Percentiles rank a stretch among this genome's conserved stretches.
Evolutionary conservation across 345 rosid genomes (phyloP).

Genomic region (Populus euphratica): DNA sequence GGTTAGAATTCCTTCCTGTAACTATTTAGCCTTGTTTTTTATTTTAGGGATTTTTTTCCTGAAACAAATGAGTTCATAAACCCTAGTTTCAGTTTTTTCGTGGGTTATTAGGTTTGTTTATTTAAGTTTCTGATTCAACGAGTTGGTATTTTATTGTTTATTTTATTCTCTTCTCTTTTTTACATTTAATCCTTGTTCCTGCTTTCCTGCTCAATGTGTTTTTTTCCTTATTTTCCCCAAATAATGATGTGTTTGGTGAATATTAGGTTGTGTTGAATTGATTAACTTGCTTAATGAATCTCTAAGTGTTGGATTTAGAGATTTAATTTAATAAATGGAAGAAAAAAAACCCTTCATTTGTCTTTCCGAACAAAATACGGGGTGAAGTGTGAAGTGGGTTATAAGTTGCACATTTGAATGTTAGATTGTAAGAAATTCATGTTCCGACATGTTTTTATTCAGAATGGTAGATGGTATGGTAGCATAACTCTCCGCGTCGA

Average conservation of each 20-base stretch:
- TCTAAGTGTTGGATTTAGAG: background rate
- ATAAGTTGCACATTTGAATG: background rate
- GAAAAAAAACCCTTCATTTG: background rate
- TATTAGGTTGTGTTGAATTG: background rate
- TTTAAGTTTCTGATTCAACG: background rate
- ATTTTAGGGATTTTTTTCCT: background rate
- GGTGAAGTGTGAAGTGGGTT: too few relatives aligned
- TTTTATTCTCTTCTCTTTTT: background rate
- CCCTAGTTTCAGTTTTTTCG: slow-evolving; percentile 13
- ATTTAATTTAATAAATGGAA: background rate
- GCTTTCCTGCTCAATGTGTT: background rate
- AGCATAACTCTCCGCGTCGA: background rate
- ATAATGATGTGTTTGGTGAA: background rate
- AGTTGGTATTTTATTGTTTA: background rate
- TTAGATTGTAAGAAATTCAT: background rate
- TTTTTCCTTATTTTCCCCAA: background rate
- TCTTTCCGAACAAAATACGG: background rate
- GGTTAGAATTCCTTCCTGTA: background rate
- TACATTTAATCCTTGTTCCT: background rate
- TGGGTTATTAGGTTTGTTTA: background rate
- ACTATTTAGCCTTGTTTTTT: background rate
- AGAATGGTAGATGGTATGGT: background rate
- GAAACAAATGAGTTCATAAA: background rate
- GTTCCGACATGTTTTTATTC: background rate
- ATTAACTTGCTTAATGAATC: background rate